Evolutionary conservation across 148 eudicot genomes (phyloP), one percentile per base, ranked within the genome.

Genomic region (Rhododendron simsii): DNA sequence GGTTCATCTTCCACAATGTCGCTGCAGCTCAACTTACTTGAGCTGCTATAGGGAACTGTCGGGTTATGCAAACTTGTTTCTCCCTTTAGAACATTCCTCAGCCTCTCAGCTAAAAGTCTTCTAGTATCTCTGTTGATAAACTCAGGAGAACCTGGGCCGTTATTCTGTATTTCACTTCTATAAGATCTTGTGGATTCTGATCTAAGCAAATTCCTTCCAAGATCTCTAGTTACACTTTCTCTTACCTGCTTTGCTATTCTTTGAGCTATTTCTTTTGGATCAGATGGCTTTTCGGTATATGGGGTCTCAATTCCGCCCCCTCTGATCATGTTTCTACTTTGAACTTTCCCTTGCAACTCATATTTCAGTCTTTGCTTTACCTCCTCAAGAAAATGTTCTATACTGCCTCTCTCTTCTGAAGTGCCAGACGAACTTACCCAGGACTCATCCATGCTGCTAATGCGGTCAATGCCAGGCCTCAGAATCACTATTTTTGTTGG

Each of bases 341-440:
- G 90, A 30, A 74, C 78, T 85, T 91, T 94, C 35, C 94, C 94
- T 84, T 93, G 95, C 89, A 95, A 82, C 87, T 98, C 99, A 78
- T 73, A 83, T 83, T 87, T 93, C 63, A 95, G 86, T 87, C 96
- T 93, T 88, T 94, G 94, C 90, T 94, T 95, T 86, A 98, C 99
- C 91, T 98, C 98, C 88, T 94, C 98, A 11, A 98, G 98, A 89
- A 98, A 96, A 91, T 95, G 95, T 91, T 98, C 96, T 82, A 98
- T 92, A 81, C 91, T 88, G 84, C 91, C 95, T 86, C 94, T 91
- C 86, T 93, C 99, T 84, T 87, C 98, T 77, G 94, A 84, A 69
- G 90, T 90, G 63, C 95, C 86, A n/a, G 98, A 89, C 73, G 95
- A 93, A 87, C 93, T 93, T 73, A 91, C 90, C 93, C 94, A 94